phyloP scores from a whole-genome alignment of 768 basidiomycete species.

The Hortiboletus campestris region DNA sequence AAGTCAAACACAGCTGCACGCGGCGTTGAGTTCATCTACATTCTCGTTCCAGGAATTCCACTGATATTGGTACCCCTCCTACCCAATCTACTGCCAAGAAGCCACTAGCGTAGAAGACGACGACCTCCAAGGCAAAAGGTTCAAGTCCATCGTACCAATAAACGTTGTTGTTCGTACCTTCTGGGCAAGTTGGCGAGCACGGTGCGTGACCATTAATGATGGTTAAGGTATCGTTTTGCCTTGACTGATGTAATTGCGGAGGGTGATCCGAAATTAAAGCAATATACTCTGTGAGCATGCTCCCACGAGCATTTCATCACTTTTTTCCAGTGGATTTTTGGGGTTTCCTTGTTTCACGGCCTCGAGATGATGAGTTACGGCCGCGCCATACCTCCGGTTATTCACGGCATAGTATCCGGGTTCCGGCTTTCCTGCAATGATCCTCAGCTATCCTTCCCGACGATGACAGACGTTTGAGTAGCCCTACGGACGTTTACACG shows the following conservation, averaged over 20 bases:
- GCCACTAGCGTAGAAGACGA: constrained; percentile 47
- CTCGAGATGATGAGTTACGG: neutral
- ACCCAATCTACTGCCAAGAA: constrained; percentile 47
- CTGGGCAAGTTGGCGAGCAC: constrained; percentile 52
- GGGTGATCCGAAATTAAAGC: neutral
- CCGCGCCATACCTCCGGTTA: neutral
- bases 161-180: constrained; percentile 62
- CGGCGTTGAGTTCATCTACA: constrained; percentile 53
- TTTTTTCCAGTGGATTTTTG: neutral
- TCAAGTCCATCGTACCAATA: constrained; percentile 34
- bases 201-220: constrained; percentile 28
- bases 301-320: neutral
- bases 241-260: neutral
- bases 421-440: neutral
- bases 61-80: neutral
- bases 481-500: neutral
- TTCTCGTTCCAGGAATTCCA: constrained; percentile 29
- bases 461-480: neutral
- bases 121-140: constrained; percentile 32
- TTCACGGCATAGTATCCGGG: neutral
- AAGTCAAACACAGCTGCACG: constrained; percentile 60
- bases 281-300: neutral
- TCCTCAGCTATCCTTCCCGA: neutral
- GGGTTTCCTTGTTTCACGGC: neutral
- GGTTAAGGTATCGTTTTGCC: constrained; percentile 2